Evolutionary conservation across 495 filamentous ascomycete genomes (phyloP), one percentile per base, ranked within the genome.

Genomic region (Talaromyces thailandensis): DNA sequence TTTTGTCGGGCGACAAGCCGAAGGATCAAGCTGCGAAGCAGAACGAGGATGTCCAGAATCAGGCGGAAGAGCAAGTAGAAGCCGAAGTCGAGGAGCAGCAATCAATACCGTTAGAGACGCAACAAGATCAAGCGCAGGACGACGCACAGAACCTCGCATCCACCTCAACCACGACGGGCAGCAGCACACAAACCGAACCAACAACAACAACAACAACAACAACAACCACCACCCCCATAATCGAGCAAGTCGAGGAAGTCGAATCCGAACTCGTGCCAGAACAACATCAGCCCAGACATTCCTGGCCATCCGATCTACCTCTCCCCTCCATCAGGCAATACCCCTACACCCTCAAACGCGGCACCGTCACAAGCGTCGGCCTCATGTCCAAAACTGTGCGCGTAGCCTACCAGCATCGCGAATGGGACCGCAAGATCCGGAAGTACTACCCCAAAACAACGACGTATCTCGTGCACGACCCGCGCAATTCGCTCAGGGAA

Each of bases 401-500:
- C 59, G 76, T 80, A 53, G 58, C 62, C 56, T 68, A 74, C 69
- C 70, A 68, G 31, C 71, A 74, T 67, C 73, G 60, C 9, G 25
- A 59, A 56, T 79, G 71, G 72, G 76, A 80, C 64, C 61, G 64
- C 25, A 67, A 70, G 56, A 68, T 80, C 48, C 71, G 71, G 55
- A 80, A 80, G 67, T 68, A 62, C 58, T 80, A 76, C 69, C 72
- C 70, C 9, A 70, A 76, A 65, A 69, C 70, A 45, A 73, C 71
- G 29, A 68, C 65, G 16, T 75, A 69, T 73, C 80, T 92, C 35
- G 90, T 93, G 16, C 83, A 89, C 70, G 91, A 95, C 76, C 91
- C 90, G 6, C 74, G 71, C 69, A 83, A 87, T 76, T 91, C 88
- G 14, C 77, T 91, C 56, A 83, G 86, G 60, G 76, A 81, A 55